Evolutionary conservation across 108 stramenopile species (phyloP).

Genomic region (Schizochytrium sp.): DNA sequence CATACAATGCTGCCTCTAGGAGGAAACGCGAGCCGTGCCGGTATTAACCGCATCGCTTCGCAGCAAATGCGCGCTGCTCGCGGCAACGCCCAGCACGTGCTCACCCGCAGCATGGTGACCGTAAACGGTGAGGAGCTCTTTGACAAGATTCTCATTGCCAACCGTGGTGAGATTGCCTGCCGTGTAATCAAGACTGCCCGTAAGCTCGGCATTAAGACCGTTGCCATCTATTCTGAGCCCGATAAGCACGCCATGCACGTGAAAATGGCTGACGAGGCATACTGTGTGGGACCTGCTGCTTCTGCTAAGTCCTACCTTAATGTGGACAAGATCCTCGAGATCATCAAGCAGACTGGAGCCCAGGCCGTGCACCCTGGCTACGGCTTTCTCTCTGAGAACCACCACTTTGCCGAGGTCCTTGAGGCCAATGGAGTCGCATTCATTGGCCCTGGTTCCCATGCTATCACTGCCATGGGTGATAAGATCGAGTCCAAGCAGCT

Average conservation of each 20-base stretch:
- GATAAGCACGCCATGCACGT: conserved; percentile 71
- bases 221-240: conserved; percentile 77
- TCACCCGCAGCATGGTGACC: conserved; percentile 17
- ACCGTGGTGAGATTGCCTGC: conserved; percentile 80
- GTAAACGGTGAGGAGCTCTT: conserved; percentile 62
- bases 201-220: conserved; percentile 73
- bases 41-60: neutral
- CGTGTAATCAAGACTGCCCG: conserved; percentile 70
- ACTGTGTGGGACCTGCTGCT: conserved; percentile 72
- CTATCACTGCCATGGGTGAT: conserved; percentile 87
- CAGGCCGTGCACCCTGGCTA: conserved; percentile 79
- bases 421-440: conserved; percentile 74
- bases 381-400: conserved; percentile 84
- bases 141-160: conserved; percentile 76
- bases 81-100: conserved; percentile 58
- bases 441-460: conserved; percentile 70
- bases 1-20: too few species aligned
- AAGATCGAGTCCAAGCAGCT: conserved; percentile 92
- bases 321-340: conserved; percentile 71
- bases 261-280: conserved; percentile 70
- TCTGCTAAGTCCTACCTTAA: conserved; percentile 73
- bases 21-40: too few species aligned
- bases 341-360: conserved; percentile 68
- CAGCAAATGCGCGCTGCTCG: neutral
- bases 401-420: conserved; percentile 77